Evolutionary conservation across 208 protist genomes (phyloP).

Genomic region (Phytomonas sp.): DNA sequence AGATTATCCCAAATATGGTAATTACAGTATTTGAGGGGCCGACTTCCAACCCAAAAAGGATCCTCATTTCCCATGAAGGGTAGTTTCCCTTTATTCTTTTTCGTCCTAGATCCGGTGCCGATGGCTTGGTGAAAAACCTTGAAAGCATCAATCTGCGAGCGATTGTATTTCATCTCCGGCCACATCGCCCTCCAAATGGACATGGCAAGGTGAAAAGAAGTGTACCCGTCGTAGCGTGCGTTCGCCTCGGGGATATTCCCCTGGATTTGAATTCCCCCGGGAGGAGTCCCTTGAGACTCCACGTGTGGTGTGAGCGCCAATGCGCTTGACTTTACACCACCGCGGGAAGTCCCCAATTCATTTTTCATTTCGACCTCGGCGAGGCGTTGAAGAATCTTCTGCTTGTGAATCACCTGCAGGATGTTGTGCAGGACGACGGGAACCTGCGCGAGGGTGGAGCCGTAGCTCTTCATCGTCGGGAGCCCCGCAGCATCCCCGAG

Average conservation of each 20-base stretch:
- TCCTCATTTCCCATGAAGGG: no score
- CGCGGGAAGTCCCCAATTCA: not conserved
- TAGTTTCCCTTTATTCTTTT: not conserved
- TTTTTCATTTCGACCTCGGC: not conserved
- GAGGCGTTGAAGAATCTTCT: constrained; percentile 1
- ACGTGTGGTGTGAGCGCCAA: no score
- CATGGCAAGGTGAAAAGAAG: constrained; percentile 77
- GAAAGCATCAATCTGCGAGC: constrained; percentile 9
- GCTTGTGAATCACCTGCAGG: constrained; percentile 16
- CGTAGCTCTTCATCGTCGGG: constrained; percentile 76
- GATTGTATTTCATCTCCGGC: constrained; percentile 63
- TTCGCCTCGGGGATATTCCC: not conserved
- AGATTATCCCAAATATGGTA: constrained; percentile 72
- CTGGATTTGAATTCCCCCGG: not conserved
- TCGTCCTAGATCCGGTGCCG: constrained; percentile 3
- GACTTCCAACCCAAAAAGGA: no score
- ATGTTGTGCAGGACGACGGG: constrained; percentile 83
- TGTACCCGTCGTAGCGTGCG: constrained; percentile 55
- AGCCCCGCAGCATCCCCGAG: constrained; percentile 77
- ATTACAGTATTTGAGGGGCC: constrained; percentile 28
- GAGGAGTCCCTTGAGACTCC: not conserved
- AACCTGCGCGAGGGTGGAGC: constrained; percentile 62
- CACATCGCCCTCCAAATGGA: constrained; percentile 80
- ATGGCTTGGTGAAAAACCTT: not conserved
- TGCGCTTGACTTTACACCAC: not conserved